A percentile compares a stretch with the other conserved stretches of the same genome.
These are phyloP conservation scores for Aspergillus tubingensis DNA, from an alignment of 2,329 filamentous ascomycete species.

Conservation along the genomic window DNA sequence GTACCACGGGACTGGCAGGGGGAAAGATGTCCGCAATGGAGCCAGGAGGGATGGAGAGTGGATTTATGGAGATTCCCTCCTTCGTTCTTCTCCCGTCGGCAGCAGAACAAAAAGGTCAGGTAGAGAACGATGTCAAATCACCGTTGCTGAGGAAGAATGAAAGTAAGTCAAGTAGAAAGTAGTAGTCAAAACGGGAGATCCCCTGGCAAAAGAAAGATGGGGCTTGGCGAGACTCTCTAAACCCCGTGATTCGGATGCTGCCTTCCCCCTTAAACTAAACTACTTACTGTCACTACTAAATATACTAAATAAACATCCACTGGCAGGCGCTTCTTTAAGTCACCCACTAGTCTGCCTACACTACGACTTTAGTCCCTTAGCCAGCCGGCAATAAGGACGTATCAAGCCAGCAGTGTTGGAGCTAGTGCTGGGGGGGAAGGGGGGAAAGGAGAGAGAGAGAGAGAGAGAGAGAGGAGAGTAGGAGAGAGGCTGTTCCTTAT, in stretches of 20 bases:
- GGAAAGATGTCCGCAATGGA: slow-evolving; percentile 10
- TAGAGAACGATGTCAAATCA: neutral
- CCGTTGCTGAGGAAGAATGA: neutral
- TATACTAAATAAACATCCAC: neutral
- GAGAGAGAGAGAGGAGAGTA: too few species aligned
- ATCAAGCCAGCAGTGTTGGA: neutral
- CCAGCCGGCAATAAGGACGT: neutral
- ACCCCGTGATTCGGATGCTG: slow-evolving; percentile 1
- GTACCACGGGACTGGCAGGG: slow-evolving; percentile 10
- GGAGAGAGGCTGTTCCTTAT: too few species aligned
- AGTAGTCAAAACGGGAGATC: neutral
- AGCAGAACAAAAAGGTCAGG: neutral
- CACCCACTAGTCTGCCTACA: neutral
- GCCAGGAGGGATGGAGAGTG: neutral
- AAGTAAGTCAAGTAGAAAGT: neutral
- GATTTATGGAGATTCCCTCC: neutral
- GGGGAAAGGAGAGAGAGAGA: too few species aligned
- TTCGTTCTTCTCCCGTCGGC: neutral
- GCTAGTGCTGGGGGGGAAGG: neutral
- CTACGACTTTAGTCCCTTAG: neutral
- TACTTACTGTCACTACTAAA: too few species aligned
- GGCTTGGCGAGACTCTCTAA: slow-evolving; percentile 9
- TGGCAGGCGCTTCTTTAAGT: neutral
- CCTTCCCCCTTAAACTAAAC: neutral
- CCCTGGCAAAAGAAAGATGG: neutral